A percentile compares a stretch with the other conserved stretches of the same genome.
Conservation (phyloP, 2,329 filamentous ascomycete species). For the Curvularia spicifera region DNA sequence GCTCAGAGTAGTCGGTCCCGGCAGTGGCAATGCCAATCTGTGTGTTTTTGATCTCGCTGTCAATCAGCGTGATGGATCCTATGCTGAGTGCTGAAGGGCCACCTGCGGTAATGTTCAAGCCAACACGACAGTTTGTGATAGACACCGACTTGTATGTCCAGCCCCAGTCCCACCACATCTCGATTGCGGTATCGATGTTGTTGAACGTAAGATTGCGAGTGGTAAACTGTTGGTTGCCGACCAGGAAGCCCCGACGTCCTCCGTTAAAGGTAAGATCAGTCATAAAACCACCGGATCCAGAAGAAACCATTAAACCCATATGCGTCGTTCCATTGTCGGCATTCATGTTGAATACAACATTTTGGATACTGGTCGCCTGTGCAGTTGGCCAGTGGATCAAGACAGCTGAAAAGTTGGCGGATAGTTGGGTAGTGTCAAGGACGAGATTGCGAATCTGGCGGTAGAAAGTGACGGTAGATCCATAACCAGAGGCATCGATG, state of each 20-base stretch:
- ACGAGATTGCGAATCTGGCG: constrained; percentile 70
- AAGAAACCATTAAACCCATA: constrained; percentile 54
- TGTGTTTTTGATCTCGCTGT: constrained; percentile 60
- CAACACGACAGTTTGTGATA: constrained; percentile 61
- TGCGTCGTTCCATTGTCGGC: constrained; percentile 54
- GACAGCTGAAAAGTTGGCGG: constrained; percentile 54
- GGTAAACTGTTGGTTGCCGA: constrained; percentile 62
- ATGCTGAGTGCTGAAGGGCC: constrained; percentile 52
- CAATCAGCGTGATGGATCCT: constrained; percentile 64
- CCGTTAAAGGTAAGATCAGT: constrained; percentile 55
- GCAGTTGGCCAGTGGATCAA: constrained; percentile 56
- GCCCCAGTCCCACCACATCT: constrained; percentile 66
- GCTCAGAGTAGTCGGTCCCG: constrained; percentile 52
- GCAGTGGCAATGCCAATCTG: constrained; percentile 59
- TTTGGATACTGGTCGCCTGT: constrained; percentile 56
- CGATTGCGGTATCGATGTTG: constrained; percentile 60
- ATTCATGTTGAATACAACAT: constrained; percentile 55
- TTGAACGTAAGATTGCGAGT: constrained; percentile 63
- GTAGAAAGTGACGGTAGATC: constrained; percentile 68
- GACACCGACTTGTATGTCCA: constrained; percentile 61
- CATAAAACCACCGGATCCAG: constrained; percentile 56
- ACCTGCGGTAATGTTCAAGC: constrained; percentile 57
- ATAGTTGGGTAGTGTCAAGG: constrained; percentile 63
- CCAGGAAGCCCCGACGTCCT: constrained; percentile 50
- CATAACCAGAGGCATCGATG: constrained; percentile 61